Conservation (phyloP, 768 basidiomycete genomes). For the Naganishia antarctica region DNA sequence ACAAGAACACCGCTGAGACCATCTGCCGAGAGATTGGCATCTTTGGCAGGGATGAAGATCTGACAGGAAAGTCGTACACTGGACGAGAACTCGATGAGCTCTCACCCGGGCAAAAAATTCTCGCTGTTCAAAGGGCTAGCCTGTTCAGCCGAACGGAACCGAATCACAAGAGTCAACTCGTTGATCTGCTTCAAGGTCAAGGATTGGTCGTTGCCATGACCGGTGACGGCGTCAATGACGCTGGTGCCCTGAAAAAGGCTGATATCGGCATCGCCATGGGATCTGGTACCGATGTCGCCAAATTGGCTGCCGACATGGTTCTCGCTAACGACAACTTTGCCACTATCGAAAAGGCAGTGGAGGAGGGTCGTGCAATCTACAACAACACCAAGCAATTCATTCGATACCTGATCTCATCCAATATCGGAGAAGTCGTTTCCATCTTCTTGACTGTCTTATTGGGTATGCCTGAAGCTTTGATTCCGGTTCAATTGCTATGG, state of each 20-base stretch:
- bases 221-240: slow-evolving; percentile 97
- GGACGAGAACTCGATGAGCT: slow-evolving; percentile 85
- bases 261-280: slow-evolving; percentile 99
- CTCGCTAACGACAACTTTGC: slow-evolving; percentile 76
- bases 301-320: slow-evolving; percentile 97
- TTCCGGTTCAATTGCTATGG: slow-evolving; percentile 96
- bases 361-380: slow-evolving; percentile 95
- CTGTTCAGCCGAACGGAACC: slow-evolving; percentile 94
- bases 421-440: slow-evolving; percentile 89
- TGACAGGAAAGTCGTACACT: slow-evolving; percentile 93
- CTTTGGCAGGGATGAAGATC: slow-evolving; percentile 76
- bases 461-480: slow-evolving; percentile 99
- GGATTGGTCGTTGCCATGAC: slow-evolving; percentile 97
- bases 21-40: slow-evolving; percentile 96
- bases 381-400: slow-evolving; percentile 99
- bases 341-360: slow-evolving; percentile 91
- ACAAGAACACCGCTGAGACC: slow-evolving; percentile 94
- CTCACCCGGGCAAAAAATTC: slow-evolving; percentile 70
- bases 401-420: slow-evolving; percentile 92
- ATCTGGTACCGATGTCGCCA: slow-evolving; percentile 96
- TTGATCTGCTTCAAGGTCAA: slow-evolving; percentile 84
- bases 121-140: slow-evolving; percentile 78
- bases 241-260: slow-evolving; percentile 91
- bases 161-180: slow-evolving; percentile 86
- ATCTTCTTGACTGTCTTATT: slow-evolving; percentile 96